Evolutionary conservation across 2,329 filamentous ascomycete species (phyloP).

Genomic region (Colletotrichum sojae): DNA sequence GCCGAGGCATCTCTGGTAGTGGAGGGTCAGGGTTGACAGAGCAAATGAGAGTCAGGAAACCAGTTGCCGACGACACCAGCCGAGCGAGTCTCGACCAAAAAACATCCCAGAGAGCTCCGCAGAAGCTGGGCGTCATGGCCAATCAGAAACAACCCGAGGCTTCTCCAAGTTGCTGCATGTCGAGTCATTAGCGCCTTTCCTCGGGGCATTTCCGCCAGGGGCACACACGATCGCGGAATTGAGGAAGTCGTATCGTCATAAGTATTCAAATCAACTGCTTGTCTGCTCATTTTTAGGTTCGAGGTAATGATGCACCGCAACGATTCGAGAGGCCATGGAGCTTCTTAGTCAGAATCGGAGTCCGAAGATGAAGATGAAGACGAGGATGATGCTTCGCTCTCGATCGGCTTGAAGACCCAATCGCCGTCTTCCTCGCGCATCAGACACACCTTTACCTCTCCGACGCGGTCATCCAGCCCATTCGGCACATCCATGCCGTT

Average conservation of each 20-base stretch:
- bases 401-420: slow-evolving; percentile 53
- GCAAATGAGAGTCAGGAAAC: slow-evolving; percentile 36
- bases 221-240: slow-evolving; percentile 25
- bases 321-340: neutral
- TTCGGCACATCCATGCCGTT: slow-evolving; percentile 54
- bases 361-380: slow-evolving; percentile 25
- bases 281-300: slow-evolving; percentile 10
- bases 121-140: slow-evolving; percentile 14
- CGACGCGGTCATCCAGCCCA: slow-evolving; percentile 51
- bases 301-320: slow-evolving; percentile 13
- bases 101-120: slow-evolving; percentile 23
- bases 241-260: neutral
- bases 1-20: neutral
- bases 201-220: slow-evolving; percentile 24
- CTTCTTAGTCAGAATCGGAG: slow-evolving; percentile 25
- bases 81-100: slow-evolving; percentile 29
- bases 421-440: slow-evolving; percentile 50
- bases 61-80: slow-evolving; percentile 35
- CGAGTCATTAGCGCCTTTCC: slow-evolving; percentile 27
- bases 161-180: slow-evolving; percentile 19
- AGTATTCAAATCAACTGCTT: slow-evolving; percentile 3
- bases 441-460: slow-evolving; percentile 52
- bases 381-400: slow-evolving; percentile 35
- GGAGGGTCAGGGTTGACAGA: slow-evolving; percentile 29
- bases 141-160: neutral